Evolutionary conservation across 169 alveolate species (phyloP).

Genomic region (Amoebophrya sp.): DNA sequence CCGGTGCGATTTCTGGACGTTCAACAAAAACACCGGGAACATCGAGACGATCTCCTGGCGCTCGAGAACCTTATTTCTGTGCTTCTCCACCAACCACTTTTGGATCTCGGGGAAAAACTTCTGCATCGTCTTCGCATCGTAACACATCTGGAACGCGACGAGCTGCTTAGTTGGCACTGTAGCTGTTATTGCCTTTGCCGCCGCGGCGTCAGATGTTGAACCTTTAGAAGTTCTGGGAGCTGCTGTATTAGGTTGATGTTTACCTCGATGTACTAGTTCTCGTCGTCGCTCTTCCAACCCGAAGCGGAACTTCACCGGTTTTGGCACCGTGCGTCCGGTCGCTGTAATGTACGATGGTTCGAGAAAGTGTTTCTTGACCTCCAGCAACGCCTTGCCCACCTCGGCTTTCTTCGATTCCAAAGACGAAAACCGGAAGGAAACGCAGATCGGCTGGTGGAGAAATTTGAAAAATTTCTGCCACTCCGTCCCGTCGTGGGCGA

Average conservation of each 20-base stretch:
- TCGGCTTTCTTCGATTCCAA: neutral
- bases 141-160: neutral
- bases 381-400: neutral
- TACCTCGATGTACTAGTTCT: too few species aligned
- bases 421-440: neutral
- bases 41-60: neutral
- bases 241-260: too few species aligned
- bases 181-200: too few species aligned
- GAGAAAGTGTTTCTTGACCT: neutral
- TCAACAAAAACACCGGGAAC: neutral
- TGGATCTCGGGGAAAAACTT: neutral
- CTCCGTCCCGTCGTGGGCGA: neutral
- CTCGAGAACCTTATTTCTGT: neutral
- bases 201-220: too few species aligned
- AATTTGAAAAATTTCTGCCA: neutral
- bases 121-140: neutral
- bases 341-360: neutral
- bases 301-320: neutral
- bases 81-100: neutral
- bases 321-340: neutral
- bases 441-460: neutral
- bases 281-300: neutral
- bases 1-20: neutral
- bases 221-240: too few species aligned
- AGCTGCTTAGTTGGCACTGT: too few species aligned